Percentiles rank a stretch among this genome's conserved stretches.
Evolutionary conservation across 2,329 filamentous ascomycete species (phyloP).

Genomic region (Harringtonia lauricola): DNA sequence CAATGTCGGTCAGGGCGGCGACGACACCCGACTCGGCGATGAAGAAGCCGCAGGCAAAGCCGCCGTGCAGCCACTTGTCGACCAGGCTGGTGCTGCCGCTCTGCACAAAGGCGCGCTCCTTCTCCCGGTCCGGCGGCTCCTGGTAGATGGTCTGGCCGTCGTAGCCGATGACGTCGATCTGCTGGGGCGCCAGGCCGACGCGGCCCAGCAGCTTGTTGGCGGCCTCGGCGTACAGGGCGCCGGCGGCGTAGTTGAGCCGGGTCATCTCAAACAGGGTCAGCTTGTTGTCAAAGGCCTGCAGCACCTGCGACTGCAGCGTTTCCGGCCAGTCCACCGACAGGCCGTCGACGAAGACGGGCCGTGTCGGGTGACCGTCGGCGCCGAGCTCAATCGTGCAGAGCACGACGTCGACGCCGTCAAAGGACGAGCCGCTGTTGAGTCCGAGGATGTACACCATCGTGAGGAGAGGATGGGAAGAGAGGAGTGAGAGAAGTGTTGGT

Average conservation of each 20-base stretch:
- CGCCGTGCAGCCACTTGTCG: constrained; percentile 18
- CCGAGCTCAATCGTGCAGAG: constrained; percentile 17
- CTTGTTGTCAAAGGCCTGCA: constrained; percentile 17
- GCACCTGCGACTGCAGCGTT: constrained; percentile 15
- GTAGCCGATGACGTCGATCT: constrained; percentile 19
- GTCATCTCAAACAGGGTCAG: constrained; percentile 18
- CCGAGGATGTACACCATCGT: constrained; percentile 18
- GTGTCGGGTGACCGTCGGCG: constrained; percentile 17
- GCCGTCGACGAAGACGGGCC: constrained; percentile 17
- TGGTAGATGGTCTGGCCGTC: constrained; percentile 21
- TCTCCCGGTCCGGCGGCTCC: constrained; percentile 16
- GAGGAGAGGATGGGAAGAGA: no score
- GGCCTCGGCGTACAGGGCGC: constrained; percentile 18
- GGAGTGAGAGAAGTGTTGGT: no score
- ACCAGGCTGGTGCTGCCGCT: constrained; percentile 15
- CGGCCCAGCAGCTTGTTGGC: constrained; percentile 14
- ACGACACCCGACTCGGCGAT: constrained; percentile 20
- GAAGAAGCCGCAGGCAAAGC: constrained; percentile 17
- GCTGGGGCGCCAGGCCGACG: constrained; percentile 12
- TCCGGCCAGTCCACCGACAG: constrained; percentile 18
- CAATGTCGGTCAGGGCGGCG: constrained; percentile 17
- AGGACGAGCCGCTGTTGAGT: constrained; percentile 19
- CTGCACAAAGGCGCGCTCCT: constrained; percentile 11
- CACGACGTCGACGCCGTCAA: constrained; percentile 20
- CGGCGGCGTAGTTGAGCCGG: constrained; percentile 19